Evolutionary conservation across 176 grass and related monocot species (phyloP).

Genomic region (Hsuehochloa calcarea): DNA sequence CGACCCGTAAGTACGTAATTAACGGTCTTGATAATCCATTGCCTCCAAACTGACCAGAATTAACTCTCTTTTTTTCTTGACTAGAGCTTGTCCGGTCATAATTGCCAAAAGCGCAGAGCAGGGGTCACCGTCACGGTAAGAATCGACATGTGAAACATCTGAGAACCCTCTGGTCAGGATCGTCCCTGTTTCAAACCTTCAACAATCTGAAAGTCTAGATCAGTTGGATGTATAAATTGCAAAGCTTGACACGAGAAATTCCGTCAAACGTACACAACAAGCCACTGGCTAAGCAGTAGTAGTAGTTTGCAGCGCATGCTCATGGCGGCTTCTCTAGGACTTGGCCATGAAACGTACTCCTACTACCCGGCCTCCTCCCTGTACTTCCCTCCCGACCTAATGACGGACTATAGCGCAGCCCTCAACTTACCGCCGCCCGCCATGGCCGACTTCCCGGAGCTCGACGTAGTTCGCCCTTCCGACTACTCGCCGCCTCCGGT

Average conservation of each 20-base stretch:
- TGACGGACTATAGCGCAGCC: background rate
- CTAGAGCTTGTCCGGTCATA: background rate
- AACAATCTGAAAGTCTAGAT: background rate
- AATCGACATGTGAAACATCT: constrained; percentile 30
- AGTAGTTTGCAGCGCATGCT: background rate
- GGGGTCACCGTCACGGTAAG: background rate
- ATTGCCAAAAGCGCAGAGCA: constrained; percentile 26
- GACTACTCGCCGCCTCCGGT: background rate
- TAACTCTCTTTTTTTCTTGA: background rate
- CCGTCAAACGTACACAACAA: constrained; percentile 24
- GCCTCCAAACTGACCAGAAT: background rate
- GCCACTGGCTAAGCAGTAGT: background rate
- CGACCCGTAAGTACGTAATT: background rate
- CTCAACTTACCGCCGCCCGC: background rate
- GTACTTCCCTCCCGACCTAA: background rate
- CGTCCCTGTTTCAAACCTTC: background rate
- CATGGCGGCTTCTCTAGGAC: constrained; percentile 50
- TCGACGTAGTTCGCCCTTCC: background rate
- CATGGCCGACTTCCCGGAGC: background rate
- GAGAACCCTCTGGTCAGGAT: constrained; percentile 36
- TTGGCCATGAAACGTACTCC: constrained; percentile 7
- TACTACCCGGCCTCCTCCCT: background rate
- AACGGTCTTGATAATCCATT: background rate
- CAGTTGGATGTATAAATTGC: constrained; percentile 34
- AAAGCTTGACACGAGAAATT: constrained; percentile 7